Conservation (phyloP, 192 early-diverging fungal species). For the Rhizoclosmatium globosum region DNA sequence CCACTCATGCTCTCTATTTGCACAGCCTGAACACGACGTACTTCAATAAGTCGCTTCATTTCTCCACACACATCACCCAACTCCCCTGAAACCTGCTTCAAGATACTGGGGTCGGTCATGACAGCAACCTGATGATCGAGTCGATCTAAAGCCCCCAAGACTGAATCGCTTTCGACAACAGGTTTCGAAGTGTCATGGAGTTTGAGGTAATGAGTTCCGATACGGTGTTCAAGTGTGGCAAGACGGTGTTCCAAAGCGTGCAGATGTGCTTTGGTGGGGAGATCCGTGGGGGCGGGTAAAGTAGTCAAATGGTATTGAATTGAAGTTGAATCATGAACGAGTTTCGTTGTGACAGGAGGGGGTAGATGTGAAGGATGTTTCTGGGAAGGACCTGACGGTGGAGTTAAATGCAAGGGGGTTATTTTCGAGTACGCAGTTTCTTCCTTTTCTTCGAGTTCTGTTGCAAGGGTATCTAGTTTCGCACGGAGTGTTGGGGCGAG, state of each 20-base stretch:
- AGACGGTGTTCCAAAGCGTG: conserved; percentile 10
- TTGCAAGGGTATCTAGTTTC: conserved; percentile 24
- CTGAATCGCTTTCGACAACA: not conserved
- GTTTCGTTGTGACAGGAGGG: not conserved
- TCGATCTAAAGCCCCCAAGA: conserved; percentile 21
- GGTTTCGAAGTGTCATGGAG: conserved; percentile 12
- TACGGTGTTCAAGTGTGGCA: conserved; percentile 14
- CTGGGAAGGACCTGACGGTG: not conserved
- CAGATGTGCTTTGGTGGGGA: not conserved
- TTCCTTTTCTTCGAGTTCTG: not conserved
- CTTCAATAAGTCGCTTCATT: conserved; percentile 9
- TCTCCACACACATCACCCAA: not conserved
- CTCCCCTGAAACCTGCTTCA: not conserved
- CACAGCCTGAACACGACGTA: not conserved
- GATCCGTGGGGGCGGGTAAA: not conserved
- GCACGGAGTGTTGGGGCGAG: not conserved
- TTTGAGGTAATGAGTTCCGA: conserved; percentile 22
- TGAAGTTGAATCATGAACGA: not conserved
- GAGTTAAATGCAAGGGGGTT: not conserved
- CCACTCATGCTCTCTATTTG: not conserved
- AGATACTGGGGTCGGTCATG: not conserved
- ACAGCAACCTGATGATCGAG: conserved; percentile 22
- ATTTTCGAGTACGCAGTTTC: not conserved
- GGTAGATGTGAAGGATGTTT: not conserved
- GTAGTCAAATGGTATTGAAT: conserved; percentile 17